These are phyloP conservation scores for Triangularia verruculosa DNA, from an alignment of 2,329 filamentous ascomycete species.

Conservation along the genomic window DNA sequence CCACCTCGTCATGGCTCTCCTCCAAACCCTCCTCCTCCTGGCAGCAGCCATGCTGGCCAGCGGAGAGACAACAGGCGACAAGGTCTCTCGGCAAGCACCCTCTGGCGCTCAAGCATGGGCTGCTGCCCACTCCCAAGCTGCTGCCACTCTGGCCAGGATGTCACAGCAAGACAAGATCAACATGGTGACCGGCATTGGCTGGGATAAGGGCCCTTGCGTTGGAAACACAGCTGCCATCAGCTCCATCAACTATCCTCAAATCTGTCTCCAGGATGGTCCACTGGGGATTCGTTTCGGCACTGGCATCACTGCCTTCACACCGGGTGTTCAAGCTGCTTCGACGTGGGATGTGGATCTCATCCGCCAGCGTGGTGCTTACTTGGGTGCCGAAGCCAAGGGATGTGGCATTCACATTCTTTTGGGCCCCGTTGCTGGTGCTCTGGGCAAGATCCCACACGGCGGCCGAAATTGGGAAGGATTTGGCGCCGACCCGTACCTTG, in stretches of 20 bases:
- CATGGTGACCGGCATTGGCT: conserved; percentile 74
- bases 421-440: conserved; percentile 70
- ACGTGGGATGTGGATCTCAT: conserved; percentile 79
- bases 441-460: conserved; percentile 70
- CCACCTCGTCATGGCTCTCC: conserved; percentile 20
- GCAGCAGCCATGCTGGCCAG: conserved; percentile 21
- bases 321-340: conserved; percentile 72
- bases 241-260: conserved; percentile 62
- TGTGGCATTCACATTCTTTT: conserved; percentile 73
- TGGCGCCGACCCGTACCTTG: conserved; percentile 71
- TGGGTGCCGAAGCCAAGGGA: conserved; percentile 66
- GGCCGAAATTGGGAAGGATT: conserved; percentile 86
- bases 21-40: conserved; percentile 19
- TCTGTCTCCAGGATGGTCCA: conserved; percentile 80
- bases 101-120: conserved; percentile 50
- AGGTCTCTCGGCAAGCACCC: conserved; percentile 16
- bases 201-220: conserved; percentile 68
- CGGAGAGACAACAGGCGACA: conserved; percentile 16
- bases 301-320: conserved; percentile 72
- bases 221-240: conserved; percentile 57
- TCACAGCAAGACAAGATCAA: conserved; percentile 74
- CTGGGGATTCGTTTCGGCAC: conserved; percentile 70
- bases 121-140: conserved; percentile 67
- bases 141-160: conserved; percentile 64
- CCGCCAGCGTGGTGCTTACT: conserved; percentile 63